phyloP scores from a whole-genome alignment of 2,329 filamentous ascomycete species.

The Colletotrichum tamarilloi region DNA sequence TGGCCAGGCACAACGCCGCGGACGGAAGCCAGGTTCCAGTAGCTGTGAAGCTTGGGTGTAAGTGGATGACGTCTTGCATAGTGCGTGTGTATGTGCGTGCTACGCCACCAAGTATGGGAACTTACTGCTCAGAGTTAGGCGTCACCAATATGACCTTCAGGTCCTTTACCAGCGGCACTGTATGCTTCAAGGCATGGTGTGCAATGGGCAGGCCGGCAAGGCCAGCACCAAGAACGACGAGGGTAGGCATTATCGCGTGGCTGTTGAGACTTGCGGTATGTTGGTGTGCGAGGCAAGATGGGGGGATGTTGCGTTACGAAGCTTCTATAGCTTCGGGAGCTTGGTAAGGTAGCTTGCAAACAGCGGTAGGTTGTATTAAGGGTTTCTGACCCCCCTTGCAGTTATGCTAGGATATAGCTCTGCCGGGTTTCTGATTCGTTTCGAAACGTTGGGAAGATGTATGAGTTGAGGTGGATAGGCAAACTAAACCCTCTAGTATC shows the following conservation, averaged over 20 bases:
- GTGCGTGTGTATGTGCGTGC: too few relatives aligned
- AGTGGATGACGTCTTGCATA: background rate
- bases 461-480: background rate
- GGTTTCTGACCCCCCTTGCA: background rate
- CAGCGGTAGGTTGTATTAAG: background rate
- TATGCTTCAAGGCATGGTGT: conserved; percentile 64
- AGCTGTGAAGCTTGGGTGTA: conserved; percentile 53
- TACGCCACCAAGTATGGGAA: background rate
- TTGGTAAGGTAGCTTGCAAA: background rate
- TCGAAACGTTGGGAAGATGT: conserved; percentile 13
- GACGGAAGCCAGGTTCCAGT: conserved; percentile 67
- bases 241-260: conserved; percentile 57
- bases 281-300: background rate
- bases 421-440: conserved; percentile 18
- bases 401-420: background rate
- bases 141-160: conserved; percentile 65
- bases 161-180: conserved; percentile 51
- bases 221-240: conserved; percentile 64
- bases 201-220: conserved; percentile 62
- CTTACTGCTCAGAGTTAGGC: conserved; percentile 52
- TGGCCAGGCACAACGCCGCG: conserved; percentile 62
- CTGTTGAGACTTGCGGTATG: background rate
- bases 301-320: background rate
- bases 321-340: background rate
- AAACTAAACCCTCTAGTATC: background rate